Evolutionary conservation across 2,329 filamentous ascomycete species (phyloP).

Genomic region (Ampelomyces quisqualis): DNA sequence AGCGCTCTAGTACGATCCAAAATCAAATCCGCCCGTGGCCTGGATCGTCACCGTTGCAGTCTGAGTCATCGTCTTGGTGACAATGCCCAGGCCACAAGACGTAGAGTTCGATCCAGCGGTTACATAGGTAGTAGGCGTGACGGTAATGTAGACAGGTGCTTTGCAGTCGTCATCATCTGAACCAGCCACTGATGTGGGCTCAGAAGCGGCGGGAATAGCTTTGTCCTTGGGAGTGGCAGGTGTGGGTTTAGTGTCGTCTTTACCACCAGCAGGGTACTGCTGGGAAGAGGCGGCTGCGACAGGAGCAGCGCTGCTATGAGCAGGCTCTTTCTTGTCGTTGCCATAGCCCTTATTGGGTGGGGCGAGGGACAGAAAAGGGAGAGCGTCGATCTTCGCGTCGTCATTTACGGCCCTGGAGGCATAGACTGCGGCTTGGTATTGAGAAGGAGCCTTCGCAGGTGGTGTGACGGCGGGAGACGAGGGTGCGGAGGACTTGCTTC

Average conservation of each 20-base stretch:
- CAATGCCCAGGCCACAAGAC: slow-evolving; percentile 12
- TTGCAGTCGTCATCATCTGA: slow-evolving; percentile 20
- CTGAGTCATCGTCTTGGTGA: slow-evolving; percentile 26
- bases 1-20: slow-evolving; percentile 1
- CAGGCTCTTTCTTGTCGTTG: too few relatives aligned
- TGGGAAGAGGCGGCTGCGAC: neutral
- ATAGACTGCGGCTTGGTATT: slow-evolving; percentile 1
- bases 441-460: slow-evolving; percentile 1
- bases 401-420: slow-evolving; percentile 3
- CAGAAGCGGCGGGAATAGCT: slow-evolving; percentile 10
- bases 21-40: neutral
- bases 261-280: neutral
- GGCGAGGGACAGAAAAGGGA: slow-evolving; percentile 6
- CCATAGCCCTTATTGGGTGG: slow-evolving; percentile 15
- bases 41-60: slow-evolving; percentile 29
- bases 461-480: slow-evolving; percentile 9
- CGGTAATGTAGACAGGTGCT: slow-evolving; percentile 25
- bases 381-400: slow-evolving; percentile 1
- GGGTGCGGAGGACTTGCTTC: slow-evolving; percentile 4
- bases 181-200: slow-evolving; percentile 7
- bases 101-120: slow-evolving; percentile 18
- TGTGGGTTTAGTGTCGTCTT: too few relatives aligned
- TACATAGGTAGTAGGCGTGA: slow-evolving; percentile 32
- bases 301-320: too few relatives aligned
- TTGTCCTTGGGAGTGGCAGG: slow-evolving; percentile 1